phyloP scores from a whole-genome alignment of 2,329 filamentous ascomycete species.

The Tolypocladium album region DNA sequence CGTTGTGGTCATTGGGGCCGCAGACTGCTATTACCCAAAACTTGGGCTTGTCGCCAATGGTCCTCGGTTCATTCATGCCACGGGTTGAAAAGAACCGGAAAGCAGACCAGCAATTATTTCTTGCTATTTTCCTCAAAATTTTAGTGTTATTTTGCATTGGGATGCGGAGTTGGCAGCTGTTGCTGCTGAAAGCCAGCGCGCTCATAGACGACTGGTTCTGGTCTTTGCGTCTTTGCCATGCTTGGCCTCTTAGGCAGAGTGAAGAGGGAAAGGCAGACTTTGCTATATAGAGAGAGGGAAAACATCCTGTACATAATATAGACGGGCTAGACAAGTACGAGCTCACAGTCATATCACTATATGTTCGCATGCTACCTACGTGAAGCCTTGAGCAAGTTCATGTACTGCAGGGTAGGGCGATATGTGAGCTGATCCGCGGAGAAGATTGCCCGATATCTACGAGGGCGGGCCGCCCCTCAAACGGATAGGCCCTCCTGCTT shows the following conservation, averaged over 20 bases:
- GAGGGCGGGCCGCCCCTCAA: no score
- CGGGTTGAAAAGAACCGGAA: not conserved
- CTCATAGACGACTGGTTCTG: not conserved
- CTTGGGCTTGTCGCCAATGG: not conserved
- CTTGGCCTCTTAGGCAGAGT: not conserved
- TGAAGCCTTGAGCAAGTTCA: no score
- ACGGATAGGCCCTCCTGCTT: no score
- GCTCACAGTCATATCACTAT: no score
- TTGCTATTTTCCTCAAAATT: not conserved
- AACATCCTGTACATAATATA: not conserved
- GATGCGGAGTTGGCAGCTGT: not conserved
- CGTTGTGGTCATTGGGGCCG: not conserved
- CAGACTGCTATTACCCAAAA: not conserved
- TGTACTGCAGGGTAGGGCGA: no score
- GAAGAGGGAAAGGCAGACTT: not conserved
- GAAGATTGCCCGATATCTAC: no score
- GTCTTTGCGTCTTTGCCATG: not conserved
- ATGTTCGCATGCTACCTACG: no score
- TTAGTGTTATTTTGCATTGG: not conserved
- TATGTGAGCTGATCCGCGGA: no score
- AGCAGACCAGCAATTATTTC: not conserved
- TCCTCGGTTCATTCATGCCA: not conserved
- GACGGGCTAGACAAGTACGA: not conserved
- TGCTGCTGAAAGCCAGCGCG: not conserved
- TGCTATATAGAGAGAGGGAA: not conserved